Base-by-base conservation (phyloP, 2,329 filamentous ascomycete species). In the Cladosporium oxysporum region DNA sequence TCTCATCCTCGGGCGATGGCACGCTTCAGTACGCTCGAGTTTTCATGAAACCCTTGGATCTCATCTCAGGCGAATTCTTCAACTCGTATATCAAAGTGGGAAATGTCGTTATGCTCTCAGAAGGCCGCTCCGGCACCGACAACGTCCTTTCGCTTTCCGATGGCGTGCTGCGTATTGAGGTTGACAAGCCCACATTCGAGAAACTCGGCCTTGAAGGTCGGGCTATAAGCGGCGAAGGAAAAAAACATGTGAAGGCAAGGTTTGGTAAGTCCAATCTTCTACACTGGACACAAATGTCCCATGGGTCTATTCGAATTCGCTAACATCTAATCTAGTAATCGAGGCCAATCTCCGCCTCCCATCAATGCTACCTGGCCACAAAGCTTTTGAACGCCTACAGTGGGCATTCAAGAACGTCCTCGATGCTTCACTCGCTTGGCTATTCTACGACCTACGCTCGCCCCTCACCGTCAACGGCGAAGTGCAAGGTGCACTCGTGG, bases 131-230 rank as follows among this genome's bases (percentile, higher is more conserved):
- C 8, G 88, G 87, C 2, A 83, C 89, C 2, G 90, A 93, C 72
- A 91, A 91, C 71, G 83, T 90, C 2, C 94, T 92, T 75, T 85
- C 85, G 0, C 79, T 98, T 1, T 83, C 80, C 65, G 85, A 92
- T 70, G 93, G 92, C 86, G 80, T 86, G 0, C 82, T 99, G 37
- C 87, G 84, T 4, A 83, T 99, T 71, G 90, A 92, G 71, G 83
- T 98, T 29, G 90, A 92, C 69, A 92, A 90, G 71, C 88, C 93
- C 63, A 88, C 87, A 0, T 97, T 93, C 77, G 93, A 98, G 77
- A 85, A 89, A 58, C 88, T 90, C 57, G 95, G 95, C 0, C 82
- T 99, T 0, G 86, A 88, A 0, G 94, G 94, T 0, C 88, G 88
- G 69, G 85, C 90, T 0, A 80, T 88, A 26, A 80, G 83, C 21